Evolutionary conservation across 2,329 filamentous ascomycete genomes (phyloP).

Genomic region (Coniochaeta hoffmannii): DNA sequence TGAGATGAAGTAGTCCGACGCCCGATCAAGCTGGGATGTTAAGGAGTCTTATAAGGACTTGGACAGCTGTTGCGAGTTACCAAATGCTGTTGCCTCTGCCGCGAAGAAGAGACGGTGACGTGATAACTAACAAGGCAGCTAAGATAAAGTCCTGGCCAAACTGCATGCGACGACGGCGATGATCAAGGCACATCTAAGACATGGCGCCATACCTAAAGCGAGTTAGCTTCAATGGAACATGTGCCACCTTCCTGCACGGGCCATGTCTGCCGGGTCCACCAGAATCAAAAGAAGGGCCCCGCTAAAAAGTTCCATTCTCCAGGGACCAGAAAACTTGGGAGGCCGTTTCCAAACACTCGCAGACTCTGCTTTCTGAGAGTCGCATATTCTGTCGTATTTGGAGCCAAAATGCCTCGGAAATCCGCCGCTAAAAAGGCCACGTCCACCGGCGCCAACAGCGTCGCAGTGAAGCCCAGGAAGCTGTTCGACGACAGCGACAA

Average conservation of each 20-base stretch:
- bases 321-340: neutral
- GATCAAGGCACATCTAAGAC: neutral
- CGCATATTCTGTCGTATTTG: neutral
- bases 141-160: neutral
- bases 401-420: conserved; percentile 5
- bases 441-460: neutral
- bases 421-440: neutral
- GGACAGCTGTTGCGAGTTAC: neutral
- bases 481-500: conserved; percentile 47
- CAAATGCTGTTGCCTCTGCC: neutral
- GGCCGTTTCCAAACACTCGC: neutral
- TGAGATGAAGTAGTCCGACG: conserved; percentile 4
- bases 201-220: neutral
- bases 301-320: conserved; percentile 20
- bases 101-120: neutral
- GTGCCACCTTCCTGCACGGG: neutral
- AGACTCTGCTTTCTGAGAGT: neutral
- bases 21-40: neutral
- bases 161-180: neutral
- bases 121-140: neutral
- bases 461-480: conserved; percentile 25
- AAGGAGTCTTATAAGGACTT: neutral
- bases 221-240: neutral
- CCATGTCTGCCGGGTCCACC: neutral
- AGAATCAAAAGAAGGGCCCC: conserved; percentile 12